Evolutionary conservation across 768 basidiomycete species (phyloP).

Genomic region (Agaricus subrufescens): DNA sequence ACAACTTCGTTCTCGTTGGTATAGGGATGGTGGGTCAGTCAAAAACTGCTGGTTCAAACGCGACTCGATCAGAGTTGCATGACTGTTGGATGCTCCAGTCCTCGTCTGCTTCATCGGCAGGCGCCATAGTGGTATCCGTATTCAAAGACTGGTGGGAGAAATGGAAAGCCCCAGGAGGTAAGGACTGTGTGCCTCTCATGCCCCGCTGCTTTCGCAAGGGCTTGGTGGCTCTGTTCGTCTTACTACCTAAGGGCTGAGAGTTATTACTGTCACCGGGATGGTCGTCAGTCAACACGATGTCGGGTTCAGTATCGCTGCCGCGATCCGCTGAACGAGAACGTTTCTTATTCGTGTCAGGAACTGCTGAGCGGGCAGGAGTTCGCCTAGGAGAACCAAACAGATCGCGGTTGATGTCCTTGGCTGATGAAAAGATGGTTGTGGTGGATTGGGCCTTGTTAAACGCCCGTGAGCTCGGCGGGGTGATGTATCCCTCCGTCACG

Average conservation of each 20-base stretch:
- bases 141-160: constrained; percentile 7
- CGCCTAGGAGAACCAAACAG: constrained; percentile 26
- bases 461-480: constrained; percentile 26
- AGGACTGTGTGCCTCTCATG: constrained; percentile 30
- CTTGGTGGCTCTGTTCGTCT: constrained; percentile 22
- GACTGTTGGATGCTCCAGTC: constrained; percentile 5
- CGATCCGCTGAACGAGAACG: constrained; percentile 29
- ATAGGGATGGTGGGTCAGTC: neutral
- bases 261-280: neutral
- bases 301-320: constrained; percentile 7
- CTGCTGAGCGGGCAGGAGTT: constrained; percentile 6
- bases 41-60: constrained; percentile 3
- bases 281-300: neutral
- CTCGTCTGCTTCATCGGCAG: constrained; percentile 2
- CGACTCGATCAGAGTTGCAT: neutral
- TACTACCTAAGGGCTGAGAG: neutral
- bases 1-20: neutral
- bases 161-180: constrained; percentile 26
- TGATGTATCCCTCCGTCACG: constrained; percentile 57
- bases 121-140: neutral
- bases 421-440: constrained; percentile 45
- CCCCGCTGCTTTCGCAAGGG: constrained; percentile 32
- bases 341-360: constrained; percentile 22
- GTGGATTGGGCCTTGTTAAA: constrained; percentile 36
- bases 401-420: constrained; percentile 51